A percentile compares a stretch with the other conserved stretches of the same genome.
These are phyloP conservation scores for Neurospora crassa DNA, from an alignment of 2,329 filamentous ascomycete species.

Conservation along the genomic window DNA sequence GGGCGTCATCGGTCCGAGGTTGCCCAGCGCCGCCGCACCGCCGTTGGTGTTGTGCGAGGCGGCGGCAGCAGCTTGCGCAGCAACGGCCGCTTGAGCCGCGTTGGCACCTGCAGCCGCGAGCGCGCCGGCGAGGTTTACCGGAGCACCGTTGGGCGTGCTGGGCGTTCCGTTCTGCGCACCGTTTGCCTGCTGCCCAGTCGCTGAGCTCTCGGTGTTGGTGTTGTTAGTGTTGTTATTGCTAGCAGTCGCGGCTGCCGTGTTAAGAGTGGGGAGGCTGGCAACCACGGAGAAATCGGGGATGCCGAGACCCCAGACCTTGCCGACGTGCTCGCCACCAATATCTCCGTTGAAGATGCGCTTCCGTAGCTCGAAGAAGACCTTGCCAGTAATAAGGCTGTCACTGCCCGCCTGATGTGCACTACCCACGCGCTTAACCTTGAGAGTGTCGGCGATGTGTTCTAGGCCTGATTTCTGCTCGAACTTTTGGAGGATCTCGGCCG, in stretches of 20 bases:
- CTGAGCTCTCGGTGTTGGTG: constrained; percentile 21
- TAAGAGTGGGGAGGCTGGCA: constrained; percentile 10
- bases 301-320: constrained; percentile 89
- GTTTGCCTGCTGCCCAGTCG: constrained; percentile 20
- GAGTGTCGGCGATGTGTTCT: constrained; percentile 85
- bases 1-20: constrained; percentile 67
- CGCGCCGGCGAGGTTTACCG: constrained; percentile 39
- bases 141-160: constrained; percentile 56
- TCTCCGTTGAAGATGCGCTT: constrained; percentile 78
- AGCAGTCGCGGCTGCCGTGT: constrained; percentile 15
- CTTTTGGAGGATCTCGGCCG: constrained; percentile 67
- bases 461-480: constrained; percentile 86
- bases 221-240: constrained; percentile 5
- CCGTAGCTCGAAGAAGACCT: constrained; percentile 89
- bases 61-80: constrained; percentile 14
- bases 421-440: constrained; percentile 83
- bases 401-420: constrained; percentile 87
- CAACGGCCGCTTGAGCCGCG: background rate
- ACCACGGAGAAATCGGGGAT: constrained; percentile 50
- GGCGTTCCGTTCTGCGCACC: constrained; percentile 43
- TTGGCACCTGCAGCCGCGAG: constrained; percentile 51
- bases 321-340: constrained; percentile 72
- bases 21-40: constrained; percentile 29
- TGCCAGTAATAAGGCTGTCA: constrained; percentile 85
- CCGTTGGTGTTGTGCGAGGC: constrained; percentile 44